These are phyloP conservation scores for Skeletonema potamos DNA, from an alignment of 108 stramenopile species.

Conservation along the genomic window DNA sequence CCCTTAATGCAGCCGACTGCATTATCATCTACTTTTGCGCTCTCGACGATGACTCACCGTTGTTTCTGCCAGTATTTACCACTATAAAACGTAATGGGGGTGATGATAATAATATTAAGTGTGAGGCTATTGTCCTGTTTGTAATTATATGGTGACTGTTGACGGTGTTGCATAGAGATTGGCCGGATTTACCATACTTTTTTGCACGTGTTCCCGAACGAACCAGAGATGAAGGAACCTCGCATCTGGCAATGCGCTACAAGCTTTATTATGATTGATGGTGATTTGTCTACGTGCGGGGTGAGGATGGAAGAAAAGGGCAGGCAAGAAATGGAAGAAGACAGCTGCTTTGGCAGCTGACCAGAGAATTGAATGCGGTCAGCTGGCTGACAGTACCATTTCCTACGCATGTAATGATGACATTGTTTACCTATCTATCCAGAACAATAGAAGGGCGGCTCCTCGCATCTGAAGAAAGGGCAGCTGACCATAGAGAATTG, in stretches of 20 bases:
- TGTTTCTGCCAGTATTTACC: neutral
- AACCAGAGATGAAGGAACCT: neutral
- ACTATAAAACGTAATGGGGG: neutral
- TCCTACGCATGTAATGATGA: neutral
- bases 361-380: neutral
- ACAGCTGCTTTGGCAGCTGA: neutral
- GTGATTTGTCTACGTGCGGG: neutral
- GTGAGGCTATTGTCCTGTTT: too few species aligned
- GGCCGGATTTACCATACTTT: neutral
- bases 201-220: neutral
- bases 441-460: too few species aligned
- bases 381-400: neutral
- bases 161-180: neutral
- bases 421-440: too few species aligned
- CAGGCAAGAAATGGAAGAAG: neutral
- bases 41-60: neutral
- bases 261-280: too few species aligned
- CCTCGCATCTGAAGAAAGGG: too few species aligned
- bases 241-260: neutral
- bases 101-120: too few species aligned
- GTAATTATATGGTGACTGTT: too few species aligned
- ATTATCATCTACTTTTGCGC: neutral
- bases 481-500: too few species aligned
- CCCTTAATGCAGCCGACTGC: neutral
- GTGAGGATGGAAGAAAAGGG: neutral